Conservation (phyloP, 768 basidiomycete species). For the Pleurotus tuoliensis region DNA sequence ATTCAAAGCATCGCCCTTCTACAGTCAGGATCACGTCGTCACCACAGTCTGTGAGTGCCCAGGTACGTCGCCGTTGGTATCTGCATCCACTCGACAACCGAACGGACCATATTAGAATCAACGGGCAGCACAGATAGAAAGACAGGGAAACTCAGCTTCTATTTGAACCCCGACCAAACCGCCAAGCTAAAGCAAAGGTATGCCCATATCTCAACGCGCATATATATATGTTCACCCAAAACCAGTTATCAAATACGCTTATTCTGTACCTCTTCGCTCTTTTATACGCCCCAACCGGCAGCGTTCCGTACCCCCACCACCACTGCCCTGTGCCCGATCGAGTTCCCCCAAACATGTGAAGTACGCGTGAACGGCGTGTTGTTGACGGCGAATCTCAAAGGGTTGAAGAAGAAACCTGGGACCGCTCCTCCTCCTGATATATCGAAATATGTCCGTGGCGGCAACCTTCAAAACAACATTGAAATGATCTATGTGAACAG, state of each 20-base stretch:
- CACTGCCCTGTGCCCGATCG: slow-evolving; percentile 64
- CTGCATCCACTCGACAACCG: too few species aligned
- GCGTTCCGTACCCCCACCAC: slow-evolving; percentile 45
- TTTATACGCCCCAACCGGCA: slow-evolving; percentile 48
- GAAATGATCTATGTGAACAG: slow-evolving; percentile 93
- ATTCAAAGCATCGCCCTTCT: slow-evolving; percentile 82
- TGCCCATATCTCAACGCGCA: slow-evolving; percentile 16
- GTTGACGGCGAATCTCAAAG: slow-evolving; percentile 76
- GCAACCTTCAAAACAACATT: slow-evolving; percentile 49
- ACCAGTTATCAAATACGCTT: slow-evolving; percentile 76
- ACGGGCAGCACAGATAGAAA: slow-evolving; percentile 75
- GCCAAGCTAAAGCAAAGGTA: slow-evolving; percentile 59
- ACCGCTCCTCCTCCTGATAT: slow-evolving; percentile 88
- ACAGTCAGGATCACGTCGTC: slow-evolving; percentile 59
- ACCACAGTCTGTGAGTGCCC: slow-evolving; percentile 72
- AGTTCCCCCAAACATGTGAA: slow-evolving; percentile 91
- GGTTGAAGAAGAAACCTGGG: slow-evolving; percentile 92
- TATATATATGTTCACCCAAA: slow-evolving; percentile 27
- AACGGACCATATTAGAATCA: slow-evolving; percentile 49
- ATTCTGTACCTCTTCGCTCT: slow-evolving; percentile 84
- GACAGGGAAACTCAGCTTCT: slow-evolving; percentile 56
- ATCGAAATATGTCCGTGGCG: slow-evolving; percentile 35
- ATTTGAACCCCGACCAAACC: slow-evolving; percentile 62
- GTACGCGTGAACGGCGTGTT: slow-evolving; percentile 75
- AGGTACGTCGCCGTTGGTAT: slow-evolving; percentile 38